Percentiles rank a stretch among this genome's conserved stretches.
Conservation (phyloP, 1,284 basidiomycete genomes). For the Coniophora puteana region DNA sequence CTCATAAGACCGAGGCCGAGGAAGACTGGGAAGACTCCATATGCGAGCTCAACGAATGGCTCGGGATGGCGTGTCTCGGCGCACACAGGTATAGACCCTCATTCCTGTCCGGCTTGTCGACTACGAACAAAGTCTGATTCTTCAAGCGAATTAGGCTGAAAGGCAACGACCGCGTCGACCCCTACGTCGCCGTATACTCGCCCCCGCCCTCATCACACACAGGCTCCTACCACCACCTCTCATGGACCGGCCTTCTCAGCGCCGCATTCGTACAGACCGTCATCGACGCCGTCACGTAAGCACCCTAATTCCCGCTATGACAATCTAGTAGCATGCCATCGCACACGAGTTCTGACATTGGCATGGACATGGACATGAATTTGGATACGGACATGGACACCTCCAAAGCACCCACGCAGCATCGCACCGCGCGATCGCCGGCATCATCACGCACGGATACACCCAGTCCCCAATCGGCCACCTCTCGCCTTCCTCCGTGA, state of each 20-base stretch:
- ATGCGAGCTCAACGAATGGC: conserved; percentile 59
- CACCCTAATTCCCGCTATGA: conserved; percentile 6
- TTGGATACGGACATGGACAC: too few species aligned
- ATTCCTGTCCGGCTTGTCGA: neutral
- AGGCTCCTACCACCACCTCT: conserved; percentile 45
- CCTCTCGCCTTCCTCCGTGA: conserved; percentile 29
- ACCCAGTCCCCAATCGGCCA: conserved; percentile 42
- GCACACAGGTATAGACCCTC: conserved; percentile 34
- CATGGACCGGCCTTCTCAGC: conserved; percentile 57
- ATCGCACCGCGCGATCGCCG: conserved; percentile 23
- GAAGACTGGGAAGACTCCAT: conserved; percentile 49
- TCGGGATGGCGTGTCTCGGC: conserved; percentile 54
- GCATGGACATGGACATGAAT: neutral
- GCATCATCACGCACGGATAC: conserved; percentile 33
- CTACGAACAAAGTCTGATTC: too few species aligned
- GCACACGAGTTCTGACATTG: too few species aligned
- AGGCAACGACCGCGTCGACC: conserved; percentile 38
- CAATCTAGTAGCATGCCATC: too few species aligned
- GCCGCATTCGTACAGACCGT: conserved; percentile 46
- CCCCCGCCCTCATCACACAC: conserved; percentile 32
- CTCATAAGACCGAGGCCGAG: conserved; percentile 8
- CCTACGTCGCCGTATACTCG: conserved; percentile 42
- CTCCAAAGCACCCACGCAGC: too few species aligned
- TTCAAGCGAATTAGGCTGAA: conserved; percentile 25
- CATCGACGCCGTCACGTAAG: conserved; percentile 41